phyloP scores from a whole-genome alignment of 2,329 filamentous ascomycete species.

The Dothiorella sarmentorum region DNA sequence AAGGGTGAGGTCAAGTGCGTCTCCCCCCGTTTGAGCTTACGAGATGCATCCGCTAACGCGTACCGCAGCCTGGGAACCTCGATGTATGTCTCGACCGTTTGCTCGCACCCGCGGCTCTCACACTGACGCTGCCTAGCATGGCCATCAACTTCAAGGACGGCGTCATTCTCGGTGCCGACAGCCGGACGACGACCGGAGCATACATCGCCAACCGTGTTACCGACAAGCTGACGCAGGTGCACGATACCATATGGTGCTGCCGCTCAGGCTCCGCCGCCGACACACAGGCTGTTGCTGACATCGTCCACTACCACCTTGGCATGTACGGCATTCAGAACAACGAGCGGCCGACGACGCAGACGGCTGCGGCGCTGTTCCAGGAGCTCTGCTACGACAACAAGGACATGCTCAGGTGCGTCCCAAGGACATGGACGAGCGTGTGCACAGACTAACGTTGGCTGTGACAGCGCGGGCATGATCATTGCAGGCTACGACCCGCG shows the following conservation, averaged over 20 bases:
- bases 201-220: constrained; percentile 99
- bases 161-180: constrained; percentile 96
- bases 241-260: constrained; percentile 99
- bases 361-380: constrained; percentile 92
- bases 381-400: constrained; percentile 99
- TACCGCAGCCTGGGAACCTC: constrained; percentile 81
- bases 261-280: constrained; percentile 95
- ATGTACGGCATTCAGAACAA: constrained; percentile 89
- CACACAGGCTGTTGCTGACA: constrained; percentile 96
- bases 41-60: not conserved
- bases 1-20: constrained; percentile 97
- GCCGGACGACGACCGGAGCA: constrained; percentile 91
- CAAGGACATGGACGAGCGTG: not conserved
- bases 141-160: constrained; percentile 98
- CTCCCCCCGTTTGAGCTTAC: not conserved
- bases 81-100: constrained; percentile 62
- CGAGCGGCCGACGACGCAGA: constrained; percentile 88
- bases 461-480: constrained; percentile 81
- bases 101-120: constrained; percentile 21
- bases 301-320: constrained; percentile 93
- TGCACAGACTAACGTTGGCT: constrained; percentile 23
- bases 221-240: constrained; percentile 97
- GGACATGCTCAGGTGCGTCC: constrained; percentile 75
- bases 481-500: constrained; percentile 97
- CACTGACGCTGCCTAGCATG: constrained; percentile 63